Conservation (phyloP, 805 yeast species). For the Jamesozyma jinghongensis region DNA sequence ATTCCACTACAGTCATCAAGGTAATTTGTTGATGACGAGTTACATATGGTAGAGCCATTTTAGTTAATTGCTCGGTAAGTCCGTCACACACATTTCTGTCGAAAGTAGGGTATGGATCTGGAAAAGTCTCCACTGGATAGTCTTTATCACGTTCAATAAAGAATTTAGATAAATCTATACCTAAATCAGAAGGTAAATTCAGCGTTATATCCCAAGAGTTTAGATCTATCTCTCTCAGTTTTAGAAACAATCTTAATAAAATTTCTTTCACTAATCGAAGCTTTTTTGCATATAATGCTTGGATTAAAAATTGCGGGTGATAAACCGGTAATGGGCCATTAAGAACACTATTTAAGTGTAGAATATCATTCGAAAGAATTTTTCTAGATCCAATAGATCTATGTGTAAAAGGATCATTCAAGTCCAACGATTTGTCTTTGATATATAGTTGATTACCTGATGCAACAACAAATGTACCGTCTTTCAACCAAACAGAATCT, state of each 20-base stretch:
- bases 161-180: slow-evolving; percentile 24
- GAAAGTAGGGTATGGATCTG: slow-evolving; percentile 37
- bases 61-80: slow-evolving; percentile 52
- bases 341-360: slow-evolving; percentile 63
- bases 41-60: slow-evolving; percentile 61
- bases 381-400: slow-evolving; percentile 50
- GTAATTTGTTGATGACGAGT: slow-evolving; percentile 92
- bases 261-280: slow-evolving; percentile 46
- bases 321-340: slow-evolving; percentile 87
- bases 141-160: slow-evolving; percentile 15
- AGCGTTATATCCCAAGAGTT: slow-evolving; percentile 26
- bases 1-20: slow-evolving; percentile 56
- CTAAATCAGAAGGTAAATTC: slow-evolving; percentile 28
- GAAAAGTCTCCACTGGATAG: slow-evolving; percentile 21
- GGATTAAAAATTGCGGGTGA: slow-evolving; percentile 83
- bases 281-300: slow-evolving; percentile 57
- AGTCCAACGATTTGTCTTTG: slow-evolving; percentile 60
- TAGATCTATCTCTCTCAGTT: slow-evolving; percentile 46
- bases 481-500: slow-evolving; percentile 78
- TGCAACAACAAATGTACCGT: slow-evolving; percentile 73
- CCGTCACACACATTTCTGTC: slow-evolving; percentile 36
- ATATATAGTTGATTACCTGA: slow-evolving; percentile 84
- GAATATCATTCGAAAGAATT: slow-evolving; percentile 45
- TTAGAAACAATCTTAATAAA: slow-evolving; percentile 43
- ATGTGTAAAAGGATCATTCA: slow-evolving; percentile 42